Evolutionary conservation across 1,284 basidiomycete species (phyloP).

Genomic region (Ganoderma resinaceum): DNA sequence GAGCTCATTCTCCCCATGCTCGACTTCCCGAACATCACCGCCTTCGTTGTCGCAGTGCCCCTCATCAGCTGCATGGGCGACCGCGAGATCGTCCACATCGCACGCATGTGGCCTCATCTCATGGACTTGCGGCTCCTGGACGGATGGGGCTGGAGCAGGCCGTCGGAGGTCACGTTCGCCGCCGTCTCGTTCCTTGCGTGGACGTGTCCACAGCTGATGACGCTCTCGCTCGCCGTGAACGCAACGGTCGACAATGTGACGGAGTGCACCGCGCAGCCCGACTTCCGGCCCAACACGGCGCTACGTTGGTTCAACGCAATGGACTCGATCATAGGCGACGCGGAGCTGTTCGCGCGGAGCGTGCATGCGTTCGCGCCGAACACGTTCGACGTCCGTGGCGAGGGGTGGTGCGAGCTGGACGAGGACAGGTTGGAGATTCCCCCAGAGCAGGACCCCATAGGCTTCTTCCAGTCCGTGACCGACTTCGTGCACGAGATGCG

Average conservation of each 20-base stretch:
- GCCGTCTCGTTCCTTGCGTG: not conserved
- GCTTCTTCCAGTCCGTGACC: too few species aligned
- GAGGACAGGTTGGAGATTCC: not conserved
- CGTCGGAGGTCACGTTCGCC: not conserved
- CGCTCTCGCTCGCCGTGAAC: not conserved
- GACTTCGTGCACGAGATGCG: too few species aligned
- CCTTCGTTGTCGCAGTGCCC: not conserved
- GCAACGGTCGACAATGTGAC: not conserved
- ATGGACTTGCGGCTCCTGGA: too few species aligned
- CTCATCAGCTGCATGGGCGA: not conserved
- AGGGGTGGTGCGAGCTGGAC: not conserved
- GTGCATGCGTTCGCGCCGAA: not conserved
- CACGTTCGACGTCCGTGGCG: not conserved
- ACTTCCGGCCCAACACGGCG: not conserved
- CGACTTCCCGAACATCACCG: too few species aligned
- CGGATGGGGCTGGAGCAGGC: not conserved
- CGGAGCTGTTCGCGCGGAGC: too few species aligned
- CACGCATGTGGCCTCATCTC: not conserved
- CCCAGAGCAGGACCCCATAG: too few species aligned
- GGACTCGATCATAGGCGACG: not conserved
- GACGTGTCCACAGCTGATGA: not conserved
- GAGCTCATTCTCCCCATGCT: too few species aligned
- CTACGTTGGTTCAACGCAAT: constrained; percentile 8
- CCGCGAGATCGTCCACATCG: not conserved
- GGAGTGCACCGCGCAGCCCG: not conserved